Evolutionary conservation across 768 basidiomycete species (phyloP).

Genomic region (Harrya chromipes): DNA sequence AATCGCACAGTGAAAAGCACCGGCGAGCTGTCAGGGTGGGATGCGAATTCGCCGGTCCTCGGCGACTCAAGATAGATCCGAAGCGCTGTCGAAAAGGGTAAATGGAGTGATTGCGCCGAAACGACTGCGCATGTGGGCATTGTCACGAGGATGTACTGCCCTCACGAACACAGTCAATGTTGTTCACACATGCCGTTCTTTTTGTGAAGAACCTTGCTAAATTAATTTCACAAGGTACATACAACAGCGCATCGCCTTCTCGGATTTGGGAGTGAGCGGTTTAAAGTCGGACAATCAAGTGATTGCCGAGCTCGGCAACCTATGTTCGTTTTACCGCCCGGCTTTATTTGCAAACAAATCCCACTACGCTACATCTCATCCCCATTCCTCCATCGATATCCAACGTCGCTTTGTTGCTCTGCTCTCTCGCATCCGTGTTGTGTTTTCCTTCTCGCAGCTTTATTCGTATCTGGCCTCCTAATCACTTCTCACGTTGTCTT

Average conservation of each 20-base stretch:
- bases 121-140: slow-evolving; percentile 15
- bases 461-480: not conserved
- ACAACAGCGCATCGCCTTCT: slow-evolving; percentile 22
- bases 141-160: slow-evolving; percentile 24
- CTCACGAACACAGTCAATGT: slow-evolving; percentile 13
- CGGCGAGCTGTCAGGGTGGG: too few species aligned
- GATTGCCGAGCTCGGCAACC: slow-evolving; percentile 38
- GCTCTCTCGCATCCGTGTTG: slow-evolving; percentile 5
- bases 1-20: too few species aligned
- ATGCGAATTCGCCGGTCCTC: too few species aligned
- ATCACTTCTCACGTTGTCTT: slow-evolving; percentile 9
- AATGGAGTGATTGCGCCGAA: slow-evolving; percentile 22
- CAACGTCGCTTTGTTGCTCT: slow-evolving; percentile 12
- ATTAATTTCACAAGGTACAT: slow-evolving; percentile 24
- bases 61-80: slow-evolving; percentile 2
- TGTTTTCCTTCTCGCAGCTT: not conserved
- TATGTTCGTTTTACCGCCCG: slow-evolving; percentile 35
- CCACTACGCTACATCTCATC: slow-evolving; percentile 31
- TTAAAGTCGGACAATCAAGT: slow-evolving; percentile 34
- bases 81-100: not conserved
- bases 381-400: slow-evolving; percentile 31
- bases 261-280: slow-evolving; percentile 30
- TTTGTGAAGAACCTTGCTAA: slow-evolving; percentile 13
- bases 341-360: slow-evolving; percentile 41
- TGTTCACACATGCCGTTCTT: slow-evolving; percentile 18